phyloP scores from a whole-genome alignment of 2,329 filamentous ascomycete genomes.

The Aspergillus tamarii region DNA sequence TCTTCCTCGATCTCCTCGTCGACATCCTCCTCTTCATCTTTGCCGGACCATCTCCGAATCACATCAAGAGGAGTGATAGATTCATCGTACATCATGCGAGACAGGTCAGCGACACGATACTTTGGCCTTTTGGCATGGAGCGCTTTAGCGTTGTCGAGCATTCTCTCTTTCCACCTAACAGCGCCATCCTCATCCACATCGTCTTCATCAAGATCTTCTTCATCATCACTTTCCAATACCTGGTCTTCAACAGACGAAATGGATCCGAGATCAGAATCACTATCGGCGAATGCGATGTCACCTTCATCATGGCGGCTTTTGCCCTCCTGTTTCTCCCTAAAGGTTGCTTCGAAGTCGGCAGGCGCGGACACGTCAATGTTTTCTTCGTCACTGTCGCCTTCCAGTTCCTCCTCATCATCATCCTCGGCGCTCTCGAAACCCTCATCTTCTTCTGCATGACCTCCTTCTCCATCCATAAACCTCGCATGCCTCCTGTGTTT shows the following conservation, averaged over 20 bases:
- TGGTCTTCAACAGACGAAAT: conserved; percentile 68
- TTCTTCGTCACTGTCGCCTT: conserved; percentile 41
- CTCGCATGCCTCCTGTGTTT: conserved; percentile 57
- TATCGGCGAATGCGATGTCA: conserved; percentile 90
- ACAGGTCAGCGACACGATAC: conserved; percentile 80
- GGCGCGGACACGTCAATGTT: conserved; percentile 44
- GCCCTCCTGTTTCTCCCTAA: conserved; percentile 54
- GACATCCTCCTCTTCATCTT: conserved; percentile 61
- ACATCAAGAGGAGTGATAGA: conserved; percentile 75
- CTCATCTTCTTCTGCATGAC: conserved; percentile 61
- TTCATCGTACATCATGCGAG: conserved; percentile 85
- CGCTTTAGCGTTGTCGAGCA: conserved; percentile 72
- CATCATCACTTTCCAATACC: conserved; percentile 55
- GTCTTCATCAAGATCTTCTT: conserved; percentile 49
- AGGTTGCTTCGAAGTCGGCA: conserved; percentile 47
- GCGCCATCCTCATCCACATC: conserved; percentile 71
- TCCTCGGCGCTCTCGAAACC: conserved; percentile 55
- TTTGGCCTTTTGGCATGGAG: conserved; percentile 71
- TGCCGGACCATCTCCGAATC: conserved; percentile 77
- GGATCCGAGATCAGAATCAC: conserved; percentile 93
- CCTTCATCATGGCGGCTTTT: conserved; percentile 62
- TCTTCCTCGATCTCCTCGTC: conserved; percentile 63
- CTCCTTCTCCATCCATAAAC: conserved; percentile 54
- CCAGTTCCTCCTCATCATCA: conserved; percentile 49
- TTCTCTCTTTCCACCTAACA: conserved; percentile 84